Evolutionary conservation across 495 filamentous ascomycete genomes (phyloP).

Genomic region (Podospora bellae-mahoneyi): DNA sequence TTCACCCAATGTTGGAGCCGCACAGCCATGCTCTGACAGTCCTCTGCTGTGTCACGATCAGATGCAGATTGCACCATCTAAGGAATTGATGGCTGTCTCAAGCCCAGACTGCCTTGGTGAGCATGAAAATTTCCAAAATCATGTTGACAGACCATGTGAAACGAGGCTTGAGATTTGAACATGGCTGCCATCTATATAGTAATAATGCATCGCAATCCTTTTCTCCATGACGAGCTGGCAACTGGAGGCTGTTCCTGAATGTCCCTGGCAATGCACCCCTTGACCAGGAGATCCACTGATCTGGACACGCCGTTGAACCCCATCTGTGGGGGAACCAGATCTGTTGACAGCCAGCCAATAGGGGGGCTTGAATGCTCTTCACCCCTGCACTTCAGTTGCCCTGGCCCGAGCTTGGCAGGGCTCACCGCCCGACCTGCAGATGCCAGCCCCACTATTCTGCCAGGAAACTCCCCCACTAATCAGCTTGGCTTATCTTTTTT

Average conservation of each 20-base stretch:
- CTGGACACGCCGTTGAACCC: not conserved
- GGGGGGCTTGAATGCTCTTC: not conserved
- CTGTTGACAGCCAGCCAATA: not conserved
- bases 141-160: too few species aligned
- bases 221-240: too few species aligned
- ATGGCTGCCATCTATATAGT: not conserved
- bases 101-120: too few species aligned
- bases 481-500: not conserved
- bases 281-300: not conserved
- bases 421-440: not conserved
- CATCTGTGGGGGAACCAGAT: not conserved
- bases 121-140: too few species aligned
- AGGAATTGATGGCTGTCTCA: too few species aligned
- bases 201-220: too few species aligned
- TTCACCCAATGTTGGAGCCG: too few species aligned
- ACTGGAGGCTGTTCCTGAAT: not conserved
- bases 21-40: too few species aligned
- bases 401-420: not conserved
- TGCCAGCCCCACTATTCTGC: constrained; percentile 20
- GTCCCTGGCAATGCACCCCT: not conserved
- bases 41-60: too few species aligned
- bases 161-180: too few species aligned
- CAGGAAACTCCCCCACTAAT: constrained; percentile 2
- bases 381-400: not conserved
- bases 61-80: too few species aligned